phyloP scores from a whole-genome alignment of 2,329 filamentous ascomycete species.

The Hypoxylon sp. region DNA sequence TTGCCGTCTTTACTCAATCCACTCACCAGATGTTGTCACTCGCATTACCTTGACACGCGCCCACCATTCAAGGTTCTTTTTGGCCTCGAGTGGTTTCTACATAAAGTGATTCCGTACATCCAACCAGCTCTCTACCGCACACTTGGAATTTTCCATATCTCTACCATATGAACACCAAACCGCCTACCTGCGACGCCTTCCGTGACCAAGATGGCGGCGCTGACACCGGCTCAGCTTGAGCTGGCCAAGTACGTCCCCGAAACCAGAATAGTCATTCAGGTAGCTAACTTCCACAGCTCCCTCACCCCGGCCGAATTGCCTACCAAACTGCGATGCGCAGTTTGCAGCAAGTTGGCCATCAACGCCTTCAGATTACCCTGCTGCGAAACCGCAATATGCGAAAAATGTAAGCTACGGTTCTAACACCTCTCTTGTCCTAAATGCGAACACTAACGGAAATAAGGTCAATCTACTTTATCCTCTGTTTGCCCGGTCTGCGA shows the following conservation, averaged over 20 bases:
- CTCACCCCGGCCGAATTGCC: slow-evolving; percentile 87
- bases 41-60: slow-evolving; percentile 19
- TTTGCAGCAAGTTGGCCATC: slow-evolving; percentile 89
- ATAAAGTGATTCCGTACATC: slow-evolving; percentile 14
- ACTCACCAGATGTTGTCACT: slow-evolving; percentile 17
- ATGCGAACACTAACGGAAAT: slow-evolving; percentile 35
- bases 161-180: slow-evolving; percentile 41
- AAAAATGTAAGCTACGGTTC: slow-evolving; percentile 73
- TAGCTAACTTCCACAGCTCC: slow-evolving; percentile 64
- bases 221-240: slow-evolving; percentile 67
- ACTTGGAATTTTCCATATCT: slow-evolving; percentile 13
- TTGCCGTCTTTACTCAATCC: slow-evolving; percentile 11
- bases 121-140: slow-evolving; percentile 13
- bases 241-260: slow-evolving; percentile 64
- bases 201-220: slow-evolving; percentile 49
- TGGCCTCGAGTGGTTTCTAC: slow-evolving; percentile 1
- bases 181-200: slow-evolving; percentile 28
- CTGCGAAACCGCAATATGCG: slow-evolving; percentile 95
- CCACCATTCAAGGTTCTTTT: slow-evolving; percentile 11
- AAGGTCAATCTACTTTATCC: slow-evolving; percentile 81
- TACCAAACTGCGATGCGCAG: slow-evolving; percentile 94
- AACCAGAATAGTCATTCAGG: not conserved
- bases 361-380: slow-evolving; percentile 93
- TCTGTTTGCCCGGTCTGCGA: slow-evolving; percentile 92
- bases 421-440: slow-evolving; percentile 18